A percentile compares a stretch with the other conserved stretches of the same genome.
Conservation (phyloP, 2,329 filamentous ascomycete genomes). For the Volutella citrinella region DNA sequence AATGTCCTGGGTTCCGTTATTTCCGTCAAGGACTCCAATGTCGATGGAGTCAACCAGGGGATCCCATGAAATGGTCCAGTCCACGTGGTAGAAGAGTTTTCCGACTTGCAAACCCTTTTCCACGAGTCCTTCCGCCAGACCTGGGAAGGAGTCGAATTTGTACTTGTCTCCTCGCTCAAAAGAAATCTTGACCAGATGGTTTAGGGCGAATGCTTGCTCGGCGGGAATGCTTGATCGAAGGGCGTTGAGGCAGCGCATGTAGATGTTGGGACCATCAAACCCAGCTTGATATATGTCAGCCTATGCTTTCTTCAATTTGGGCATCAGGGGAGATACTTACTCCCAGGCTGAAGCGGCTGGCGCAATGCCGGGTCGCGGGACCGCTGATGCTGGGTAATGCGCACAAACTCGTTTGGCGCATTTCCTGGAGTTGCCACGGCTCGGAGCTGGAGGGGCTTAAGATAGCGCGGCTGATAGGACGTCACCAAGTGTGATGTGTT, state of each 20-base stretch:
- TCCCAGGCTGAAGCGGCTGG: slow-evolving; percentile 57
- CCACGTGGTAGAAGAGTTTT: slow-evolving; percentile 74
- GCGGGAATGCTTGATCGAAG: slow-evolving; percentile 74
- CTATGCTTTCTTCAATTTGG: neutral
- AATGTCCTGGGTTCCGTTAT: slow-evolving; percentile 48
- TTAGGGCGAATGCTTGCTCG: slow-evolving; percentile 89
- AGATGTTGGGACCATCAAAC: slow-evolving; percentile 82
- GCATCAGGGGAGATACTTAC: slow-evolving; percentile 41
- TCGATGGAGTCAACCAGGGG: slow-evolving; percentile 51
- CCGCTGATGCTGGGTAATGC: slow-evolving; percentile 41
- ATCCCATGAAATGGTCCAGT: slow-evolving; percentile 75
- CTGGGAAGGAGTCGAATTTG: slow-evolving; percentile 87
- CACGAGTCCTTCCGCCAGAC: slow-evolving; percentile 82
- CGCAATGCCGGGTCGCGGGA: slow-evolving; percentile 32
- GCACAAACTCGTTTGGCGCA: slow-evolving; percentile 63
- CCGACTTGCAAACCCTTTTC: slow-evolving; percentile 80
- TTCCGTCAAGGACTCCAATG: slow-evolving; percentile 41
- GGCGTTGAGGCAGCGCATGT: slow-evolving; percentile 80
- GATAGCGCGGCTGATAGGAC: slow-evolving; percentile 66
- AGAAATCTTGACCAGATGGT: slow-evolving; percentile 93
- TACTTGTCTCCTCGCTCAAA: slow-evolving; percentile 95
- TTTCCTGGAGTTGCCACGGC: slow-evolving; percentile 74
- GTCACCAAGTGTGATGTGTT: slow-evolving; percentile 59
- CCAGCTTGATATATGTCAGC: slow-evolving; percentile 38
- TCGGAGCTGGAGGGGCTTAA: slow-evolving; percentile 63